These are phyloP conservation scores for Zymoseptoria passerinii DNA, from an alignment of 2,329 filamentous ascomycete genomes.

Conservation along the genomic window DNA sequence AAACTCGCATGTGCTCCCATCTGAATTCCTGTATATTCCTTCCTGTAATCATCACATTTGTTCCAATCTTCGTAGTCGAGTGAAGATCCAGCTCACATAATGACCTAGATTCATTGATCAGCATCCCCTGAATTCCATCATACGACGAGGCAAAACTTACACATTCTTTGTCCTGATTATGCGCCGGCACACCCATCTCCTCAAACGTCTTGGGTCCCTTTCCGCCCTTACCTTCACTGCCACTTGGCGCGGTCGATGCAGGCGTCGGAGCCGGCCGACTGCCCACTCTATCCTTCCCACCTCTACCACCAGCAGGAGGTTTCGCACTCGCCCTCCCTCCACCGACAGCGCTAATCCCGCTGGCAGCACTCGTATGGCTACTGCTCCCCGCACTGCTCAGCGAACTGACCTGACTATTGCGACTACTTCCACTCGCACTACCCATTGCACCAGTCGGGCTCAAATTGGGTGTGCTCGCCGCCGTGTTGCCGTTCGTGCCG, in stretches of 20 bases:
- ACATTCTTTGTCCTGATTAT: constrained; percentile 81
- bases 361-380: background rate
- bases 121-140: background rate
- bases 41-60: too few species aligned
- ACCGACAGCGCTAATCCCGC: background rate
- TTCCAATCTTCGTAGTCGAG: background rate
- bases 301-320: background rate
- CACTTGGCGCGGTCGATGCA: background rate
- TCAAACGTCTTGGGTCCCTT: constrained; percentile 94
- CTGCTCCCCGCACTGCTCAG: background rate
- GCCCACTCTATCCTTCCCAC: background rate
- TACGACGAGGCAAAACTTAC: constrained; percentile 38
- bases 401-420: background rate
- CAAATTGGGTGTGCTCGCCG: background rate
- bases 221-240: background rate
- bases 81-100: background rate
- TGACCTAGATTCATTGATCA: background rate
- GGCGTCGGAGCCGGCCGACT: background rate
- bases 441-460: background rate
- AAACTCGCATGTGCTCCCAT: too few species aligned
- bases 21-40: too few species aligned
- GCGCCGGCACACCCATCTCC: constrained; percentile 89
- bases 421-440: background rate
- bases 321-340: background rate
- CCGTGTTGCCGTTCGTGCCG: background rate